A percentile compares a stretch with the other conserved stretches of the same genome.
Evolutionary conservation across 176 grass and related monocot genomes (phyloP).

Genomic region (Neostapfia colusana): DNA sequence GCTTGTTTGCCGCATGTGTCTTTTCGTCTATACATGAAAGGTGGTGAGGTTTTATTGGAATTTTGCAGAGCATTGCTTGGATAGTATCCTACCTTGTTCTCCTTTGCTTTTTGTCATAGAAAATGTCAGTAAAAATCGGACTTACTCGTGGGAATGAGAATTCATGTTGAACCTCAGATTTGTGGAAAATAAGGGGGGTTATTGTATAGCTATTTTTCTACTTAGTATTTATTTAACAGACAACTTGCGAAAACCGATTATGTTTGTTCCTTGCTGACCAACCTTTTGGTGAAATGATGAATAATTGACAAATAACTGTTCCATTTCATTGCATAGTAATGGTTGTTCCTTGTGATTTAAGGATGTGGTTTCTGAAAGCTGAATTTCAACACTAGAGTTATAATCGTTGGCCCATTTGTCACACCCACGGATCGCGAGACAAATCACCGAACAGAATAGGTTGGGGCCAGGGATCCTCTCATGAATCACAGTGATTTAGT

Average conservation of each 20-base stretch:
- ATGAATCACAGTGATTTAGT: too few species aligned
- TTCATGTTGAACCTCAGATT: neutral
- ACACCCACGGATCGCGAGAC: too few species aligned
- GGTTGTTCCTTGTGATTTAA: conserved; percentile 15
- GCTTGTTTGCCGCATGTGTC: neutral
- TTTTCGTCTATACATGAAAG: conserved; percentile 33
- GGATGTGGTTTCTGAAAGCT: neutral
- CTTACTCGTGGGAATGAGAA: neutral
- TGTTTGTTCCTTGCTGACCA: neutral
- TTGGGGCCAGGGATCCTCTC: too few species aligned
- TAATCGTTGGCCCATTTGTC: conserved; percentile 10
- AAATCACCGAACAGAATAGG: too few species aligned
- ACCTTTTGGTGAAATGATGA: conserved; percentile 4
- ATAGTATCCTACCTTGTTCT: conserved; percentile 18
- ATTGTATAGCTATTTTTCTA: neutral
- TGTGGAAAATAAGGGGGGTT: neutral
- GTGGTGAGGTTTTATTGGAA: neutral
- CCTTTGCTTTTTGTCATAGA: conserved; percentile 19
- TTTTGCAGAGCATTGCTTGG: conserved; percentile 30
- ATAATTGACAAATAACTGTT: neutral
- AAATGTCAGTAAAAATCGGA: neutral
- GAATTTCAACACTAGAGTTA: conserved; percentile 7
- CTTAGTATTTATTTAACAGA: conserved; percentile 14
- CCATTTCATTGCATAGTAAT: conserved; percentile 8
- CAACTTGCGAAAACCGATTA: conserved; percentile 1